A percentile compares a stretch with the other conserved stretches of the same genome.
Conservation (phyloP, 306 rosid species). For the Crataegus laevigata region DNA sequence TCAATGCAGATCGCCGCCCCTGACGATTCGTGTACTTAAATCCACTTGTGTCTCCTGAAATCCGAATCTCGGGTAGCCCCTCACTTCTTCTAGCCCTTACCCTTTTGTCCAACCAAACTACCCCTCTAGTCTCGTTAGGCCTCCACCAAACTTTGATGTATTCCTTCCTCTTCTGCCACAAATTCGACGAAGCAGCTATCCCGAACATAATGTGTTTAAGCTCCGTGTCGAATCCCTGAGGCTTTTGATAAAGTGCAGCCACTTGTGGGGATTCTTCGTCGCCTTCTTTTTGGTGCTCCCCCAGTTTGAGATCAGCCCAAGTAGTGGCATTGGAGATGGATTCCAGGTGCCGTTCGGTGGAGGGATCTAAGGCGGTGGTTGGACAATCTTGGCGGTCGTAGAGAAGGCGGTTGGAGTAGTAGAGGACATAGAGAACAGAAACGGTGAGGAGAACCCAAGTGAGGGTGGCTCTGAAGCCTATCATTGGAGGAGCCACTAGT, state of each 20-base stretch:
- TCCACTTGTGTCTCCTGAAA: conserved; percentile 46
- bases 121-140: conserved; percentile 69
- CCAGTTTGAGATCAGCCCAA: background rate
- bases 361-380: conserved; percentile 13
- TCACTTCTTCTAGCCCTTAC: conserved; percentile 30
- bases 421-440: conserved; percentile 42
- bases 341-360: conserved; percentile 22
- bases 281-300: background rate
- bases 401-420: conserved; percentile 51
- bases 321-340: conserved; percentile 24
- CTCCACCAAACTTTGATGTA: conserved; percentile 87
- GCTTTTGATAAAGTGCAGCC: conserved; percentile 18
- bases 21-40: conserved; percentile 59
- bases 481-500: conserved; percentile 1
- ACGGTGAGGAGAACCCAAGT: conserved; percentile 42
- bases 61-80: conserved; percentile 60
- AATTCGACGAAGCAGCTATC: conserved; percentile 69
- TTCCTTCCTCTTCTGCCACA: conserved; percentile 68
- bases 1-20: conserved; percentile 71
- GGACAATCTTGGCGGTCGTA: conserved; percentile 38
- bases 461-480: conserved; percentile 34
- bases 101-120: conserved; percentile 66
- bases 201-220: conserved; percentile 74
- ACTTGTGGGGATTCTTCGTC: background rate
- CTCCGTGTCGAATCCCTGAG: conserved; percentile 29